These are phyloP conservation scores for Pichia scutulata DNA, from an alignment of 805 yeast species.

Conservation along the genomic window DNA sequence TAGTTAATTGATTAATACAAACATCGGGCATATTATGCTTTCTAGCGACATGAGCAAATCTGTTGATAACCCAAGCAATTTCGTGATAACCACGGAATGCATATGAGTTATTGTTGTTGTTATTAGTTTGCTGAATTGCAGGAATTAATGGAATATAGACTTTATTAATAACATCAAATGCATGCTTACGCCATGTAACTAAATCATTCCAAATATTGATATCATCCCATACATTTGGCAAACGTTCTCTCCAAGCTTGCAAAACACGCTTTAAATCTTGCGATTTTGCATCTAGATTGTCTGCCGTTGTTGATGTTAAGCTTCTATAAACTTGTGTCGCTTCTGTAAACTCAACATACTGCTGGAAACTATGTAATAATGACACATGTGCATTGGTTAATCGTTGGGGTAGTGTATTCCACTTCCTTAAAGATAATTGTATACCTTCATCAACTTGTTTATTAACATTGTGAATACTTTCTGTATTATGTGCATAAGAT, in stretches of 20 bases:
- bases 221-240: constrained; percentile 97
- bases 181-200: constrained; percentile 98
- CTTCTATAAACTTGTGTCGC: constrained; percentile 91
- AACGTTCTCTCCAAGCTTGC: constrained; percentile 96
- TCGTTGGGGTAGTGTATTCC: constrained; percentile 81
- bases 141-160: constrained; percentile 92
- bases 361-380: constrained; percentile 89
- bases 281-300: constrained; percentile 83
- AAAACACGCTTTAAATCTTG: constrained; percentile 91
- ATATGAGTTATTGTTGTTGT: constrained; percentile 69
- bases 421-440: constrained; percentile 81
- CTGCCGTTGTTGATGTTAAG: constrained; percentile 82
- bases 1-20: constrained; percentile 84
- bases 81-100: constrained; percentile 98
- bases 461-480: constrained; percentile 76
- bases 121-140: constrained; percentile 63
- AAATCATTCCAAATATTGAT: constrained; percentile 96
- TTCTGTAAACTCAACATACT: constrained; percentile 94
- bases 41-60: constrained; percentile 97
- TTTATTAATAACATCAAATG: constrained; percentile 90
- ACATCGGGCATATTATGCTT: constrained; percentile 96
- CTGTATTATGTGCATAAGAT: constrained; percentile 87
- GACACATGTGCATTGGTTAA: constrained; percentile 82
- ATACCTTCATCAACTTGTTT: constrained; percentile 93
- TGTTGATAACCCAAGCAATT: constrained; percentile 96